phyloP scores from a whole-genome alignment of 2,329 filamentous ascomycete genomes.

The Sporothrix curviconia region DNA sequence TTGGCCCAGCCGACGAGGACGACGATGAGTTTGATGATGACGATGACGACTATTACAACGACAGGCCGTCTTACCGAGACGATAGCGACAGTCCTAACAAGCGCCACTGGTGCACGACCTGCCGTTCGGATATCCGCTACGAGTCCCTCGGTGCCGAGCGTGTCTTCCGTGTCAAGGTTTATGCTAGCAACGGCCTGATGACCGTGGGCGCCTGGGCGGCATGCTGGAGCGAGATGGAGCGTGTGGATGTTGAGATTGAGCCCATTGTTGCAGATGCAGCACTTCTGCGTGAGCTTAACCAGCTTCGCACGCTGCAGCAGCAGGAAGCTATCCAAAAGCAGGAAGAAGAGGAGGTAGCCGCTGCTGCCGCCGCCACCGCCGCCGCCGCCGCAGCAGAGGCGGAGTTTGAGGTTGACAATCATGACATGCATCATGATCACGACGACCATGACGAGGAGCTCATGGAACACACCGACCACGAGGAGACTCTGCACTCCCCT shows the following conservation, averaged over 20 bases:
- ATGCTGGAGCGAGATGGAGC: constrained; percentile 96
- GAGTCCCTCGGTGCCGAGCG: constrained; percentile 48
- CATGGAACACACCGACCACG: not conserved
- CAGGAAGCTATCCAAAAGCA: constrained; percentile 24
- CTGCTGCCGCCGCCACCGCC: too few relatives aligned
- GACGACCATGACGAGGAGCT: not conserved
- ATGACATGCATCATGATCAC: not conserved
- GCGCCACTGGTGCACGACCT: constrained; percentile 52
- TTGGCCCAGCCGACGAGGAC: constrained; percentile 51
- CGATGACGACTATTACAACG: constrained; percentile 37
- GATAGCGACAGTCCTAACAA: constrained; percentile 22
- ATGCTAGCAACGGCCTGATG: constrained; percentile 93
- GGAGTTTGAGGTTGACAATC: constrained; percentile 14
- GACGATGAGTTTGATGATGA: constrained; percentile 40
- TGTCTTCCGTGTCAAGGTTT: constrained; percentile 77
- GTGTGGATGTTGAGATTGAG: constrained; percentile 89
- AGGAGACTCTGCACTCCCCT: not conserved
- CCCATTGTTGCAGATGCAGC: constrained; percentile 56
- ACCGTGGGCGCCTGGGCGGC: constrained; percentile 84
- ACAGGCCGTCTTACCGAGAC: constrained; percentile 29
- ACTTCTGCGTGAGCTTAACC: constrained; percentile 50
- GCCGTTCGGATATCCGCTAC: constrained; percentile 47
- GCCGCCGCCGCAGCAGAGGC: constrained; percentile 28
- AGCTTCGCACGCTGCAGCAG: constrained; percentile 35
- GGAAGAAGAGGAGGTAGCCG: constrained; percentile 27